Evolutionary conservation across 2,329 filamentous ascomycete species (phyloP).

Genomic region (Raffaelea deltoideospora): DNA sequence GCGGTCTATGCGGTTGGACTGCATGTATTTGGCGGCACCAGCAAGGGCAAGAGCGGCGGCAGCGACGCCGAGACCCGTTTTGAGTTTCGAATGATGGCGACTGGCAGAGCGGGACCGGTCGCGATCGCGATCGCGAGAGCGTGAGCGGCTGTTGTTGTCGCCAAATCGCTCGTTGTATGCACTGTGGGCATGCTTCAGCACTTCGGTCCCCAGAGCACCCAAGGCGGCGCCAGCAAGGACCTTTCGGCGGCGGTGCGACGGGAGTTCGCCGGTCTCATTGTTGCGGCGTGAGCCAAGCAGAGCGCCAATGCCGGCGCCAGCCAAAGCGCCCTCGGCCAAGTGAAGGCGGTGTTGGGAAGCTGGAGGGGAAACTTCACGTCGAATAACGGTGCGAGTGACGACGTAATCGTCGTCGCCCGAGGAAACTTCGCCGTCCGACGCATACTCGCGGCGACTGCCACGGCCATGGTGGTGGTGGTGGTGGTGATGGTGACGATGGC

Average conservation of each 20-base stretch:
- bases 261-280: slow-evolving; percentile 31
- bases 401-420: slow-evolving; percentile 28
- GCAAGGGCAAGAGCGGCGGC: slow-evolving; percentile 49
- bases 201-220: slow-evolving; percentile 47
- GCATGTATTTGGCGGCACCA: slow-evolving; percentile 49
- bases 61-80: slow-evolving; percentile 46
- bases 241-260: slow-evolving; percentile 39
- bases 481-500: slow-evolving; percentile 15
- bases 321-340: slow-evolving; percentile 48
- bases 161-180: slow-evolving; percentile 40
- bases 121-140: slow-evolving; percentile 13
- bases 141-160: slow-evolving; percentile 20
- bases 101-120: slow-evolving; percentile 20
- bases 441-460: slow-evolving; percentile 21
- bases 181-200: slow-evolving; percentile 42
- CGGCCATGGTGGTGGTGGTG: slow-evolving; percentile 19
- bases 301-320: slow-evolving; percentile 47
- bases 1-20: slow-evolving; percentile 43
- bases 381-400: slow-evolving; percentile 28
- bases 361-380: slow-evolving; percentile 30
- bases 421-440: slow-evolving; percentile 20
- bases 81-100: slow-evolving; percentile 32
- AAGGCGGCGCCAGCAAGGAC: slow-evolving; percentile 46
- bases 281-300: slow-evolving; percentile 39
- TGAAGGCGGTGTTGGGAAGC: slow-evolving; percentile 38